Evolutionary conservation across 306 rosid genomes (phyloP), one percentile per base, ranked within the genome.

Genomic region (Trifolium pratense): DNA sequence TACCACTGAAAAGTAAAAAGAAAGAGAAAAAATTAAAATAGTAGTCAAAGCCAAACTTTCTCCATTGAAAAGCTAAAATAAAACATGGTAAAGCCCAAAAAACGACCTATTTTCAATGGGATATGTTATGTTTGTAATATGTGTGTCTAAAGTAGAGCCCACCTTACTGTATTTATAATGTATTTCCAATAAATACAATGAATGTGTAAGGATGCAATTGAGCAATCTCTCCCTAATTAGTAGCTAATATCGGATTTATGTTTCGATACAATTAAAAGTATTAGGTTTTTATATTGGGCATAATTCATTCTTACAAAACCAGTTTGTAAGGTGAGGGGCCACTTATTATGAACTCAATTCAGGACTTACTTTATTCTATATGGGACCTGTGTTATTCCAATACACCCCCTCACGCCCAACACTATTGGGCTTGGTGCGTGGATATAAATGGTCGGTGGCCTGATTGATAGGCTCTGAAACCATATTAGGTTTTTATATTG

Each of bases 1-100:
- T 84, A 81, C 83, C 90, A 74, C 98, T 94, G 80, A 61, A 77
- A 73, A 70, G 73, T 21, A 42, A 81, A 45, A 68, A 59, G 37
- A 36, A 9, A 71, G 20, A 31, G 68, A 69, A 53, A 43, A 70
- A 65, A 46, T 68, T 63, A 70, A 75, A 64, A 73, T n/a, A 36
- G 45, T 25, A 53, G 43, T 46, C 26, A 64, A 75, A 32, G 62
- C 66, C 32, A 6, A 48, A 39, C 59, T 70, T 70, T 69, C 61
- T 66, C 76, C 63, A 66, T 39, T 39, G 5, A 29, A 51, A 75
- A 51, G 64, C 67, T 37, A 71, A 66, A 75, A 31, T 31, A 59
- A 15, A 59, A 53, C 42, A 45, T 57, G 43, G 77, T 23, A 17
- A 45, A 64, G 65, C 29, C 78, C 34, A 34, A 11, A 37, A 52